Evolutionary conservation across 2,329 filamentous ascomycete genomes (phyloP), one percentile per base, ranked within the genome.

Genomic region (Sarocladium kiliense): DNA sequence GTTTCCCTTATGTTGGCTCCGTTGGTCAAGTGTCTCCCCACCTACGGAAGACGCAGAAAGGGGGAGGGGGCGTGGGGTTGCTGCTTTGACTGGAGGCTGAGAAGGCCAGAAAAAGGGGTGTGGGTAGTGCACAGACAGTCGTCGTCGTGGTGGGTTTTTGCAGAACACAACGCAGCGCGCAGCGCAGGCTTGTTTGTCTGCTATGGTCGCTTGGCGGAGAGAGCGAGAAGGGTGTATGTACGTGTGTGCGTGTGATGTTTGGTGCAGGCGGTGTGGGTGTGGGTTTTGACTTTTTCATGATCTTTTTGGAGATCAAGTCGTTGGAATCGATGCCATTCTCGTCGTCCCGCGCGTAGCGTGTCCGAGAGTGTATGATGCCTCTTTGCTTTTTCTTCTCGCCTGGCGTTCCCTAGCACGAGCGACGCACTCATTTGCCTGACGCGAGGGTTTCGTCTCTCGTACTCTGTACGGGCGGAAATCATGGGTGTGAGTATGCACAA

Each of bases 301-400:
- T 30, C n/a, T 14, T 44, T 44, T 18, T 16, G 44, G 25, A n/a
- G 25, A 16, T 12, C 44, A 27, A 3, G 44, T 30, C n/a, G 25
- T 30, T 26, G 23, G 41, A 21, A 47, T 47, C 44, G 25, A 47
- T 47, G 44, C 41, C 41, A 47, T 47, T 47, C 44, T 44, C 41
- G 41, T 44, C 21, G 41, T 44, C 16, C 41, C 21, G 18, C 18
- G 16, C 41, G 19, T 44, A 21, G 11, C 6, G 41, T 25, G 41
- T 44, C 6, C 11, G 18, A 11, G 37, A 12, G 37, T 18, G 41
- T 44, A 25, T 44, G 41, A 21, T 44, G 41, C 18, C 4, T 30
- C 27, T 27, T 27, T 26, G 16, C 25, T 27, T 47, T 30, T 27
- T 47, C 21, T 11, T 6, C 44, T 47, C 16, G 5, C 44, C 19